Conservation (phyloP, 83 land plant genomes). For the Picea mariana region DNA sequence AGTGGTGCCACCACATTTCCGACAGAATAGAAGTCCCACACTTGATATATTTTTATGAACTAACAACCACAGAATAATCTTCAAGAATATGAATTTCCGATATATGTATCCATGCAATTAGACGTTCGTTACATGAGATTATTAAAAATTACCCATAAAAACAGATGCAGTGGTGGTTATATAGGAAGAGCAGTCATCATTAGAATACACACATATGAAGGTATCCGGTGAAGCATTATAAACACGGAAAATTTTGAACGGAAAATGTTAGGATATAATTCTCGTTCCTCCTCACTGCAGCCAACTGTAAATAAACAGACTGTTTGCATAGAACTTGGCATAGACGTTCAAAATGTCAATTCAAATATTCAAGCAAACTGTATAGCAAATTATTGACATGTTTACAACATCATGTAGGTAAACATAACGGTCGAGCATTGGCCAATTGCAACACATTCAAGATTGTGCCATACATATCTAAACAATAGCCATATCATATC, state of each 20-base stretch:
- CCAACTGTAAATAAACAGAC: neutral
- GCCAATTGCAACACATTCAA: neutral
- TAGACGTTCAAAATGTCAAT: neutral
- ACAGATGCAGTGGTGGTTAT: neutral
- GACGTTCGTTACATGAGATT: neutral
- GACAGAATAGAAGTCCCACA: too few species aligned
- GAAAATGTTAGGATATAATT: too few species aligned
- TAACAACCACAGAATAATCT: too few species aligned
- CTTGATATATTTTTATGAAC: too few species aligned
- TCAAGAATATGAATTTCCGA: neutral
- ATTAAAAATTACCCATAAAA: neutral
- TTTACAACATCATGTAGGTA: neutral
- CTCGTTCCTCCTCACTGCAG: neutral
- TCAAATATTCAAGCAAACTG: neutral
- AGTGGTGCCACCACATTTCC: too few species aligned
- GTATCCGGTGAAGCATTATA: too few species aligned
- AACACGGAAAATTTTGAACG: too few species aligned
- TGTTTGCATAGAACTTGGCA: neutral
- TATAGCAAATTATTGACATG: neutral
- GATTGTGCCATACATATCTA: neutral
- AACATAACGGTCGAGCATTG: too few species aligned
- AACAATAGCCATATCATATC: neutral
- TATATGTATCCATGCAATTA: neutral
- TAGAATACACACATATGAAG: too few species aligned
- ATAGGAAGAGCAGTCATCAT: neutral